These are phyloP conservation scores for Vitellaria paradoxa DNA, from an alignment of 179 eudicot genomes.

Conservation along the genomic window DNA sequence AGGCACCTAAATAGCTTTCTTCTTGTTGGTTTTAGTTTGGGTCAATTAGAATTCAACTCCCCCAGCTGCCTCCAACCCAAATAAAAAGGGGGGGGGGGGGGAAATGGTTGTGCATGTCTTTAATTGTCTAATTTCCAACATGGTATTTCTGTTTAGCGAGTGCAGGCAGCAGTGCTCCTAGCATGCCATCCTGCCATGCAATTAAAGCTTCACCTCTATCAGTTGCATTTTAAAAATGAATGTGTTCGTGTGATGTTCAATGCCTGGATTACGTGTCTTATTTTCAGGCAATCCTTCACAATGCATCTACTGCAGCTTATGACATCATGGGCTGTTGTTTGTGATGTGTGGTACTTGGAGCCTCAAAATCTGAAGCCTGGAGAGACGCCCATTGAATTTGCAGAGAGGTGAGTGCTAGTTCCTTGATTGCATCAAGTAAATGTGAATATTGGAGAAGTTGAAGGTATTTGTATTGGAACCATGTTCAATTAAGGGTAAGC, in stretches of 20 bases:
- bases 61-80: no score
- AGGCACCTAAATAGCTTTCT: background rate
- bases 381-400: conserved; percentile 93
- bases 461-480: background rate
- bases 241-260: background rate
- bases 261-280: background rate
- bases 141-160: no score
- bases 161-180: no score
- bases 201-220: background rate
- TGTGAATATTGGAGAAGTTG: background rate
- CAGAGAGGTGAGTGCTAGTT: conserved; percentile 66
- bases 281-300: conserved; percentile 89
- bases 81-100: no score
- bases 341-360: conserved; percentile 99
- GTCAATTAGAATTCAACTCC: background rate
- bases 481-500: background rate
- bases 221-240: background rate
- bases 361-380: conserved; percentile 84
- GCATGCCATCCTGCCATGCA: no score
- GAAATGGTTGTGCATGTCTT: no score
- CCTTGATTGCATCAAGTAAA: background rate
- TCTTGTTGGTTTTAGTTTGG: background rate
- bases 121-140: no score
- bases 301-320: conserved; percentile 91
- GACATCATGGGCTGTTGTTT: conserved; percentile 99